These are phyloP conservation scores for Pseudogymnoascus sp. DNA, from an alignment of 2,329 filamentous ascomycete species.

Conservation along the genomic window DNA sequence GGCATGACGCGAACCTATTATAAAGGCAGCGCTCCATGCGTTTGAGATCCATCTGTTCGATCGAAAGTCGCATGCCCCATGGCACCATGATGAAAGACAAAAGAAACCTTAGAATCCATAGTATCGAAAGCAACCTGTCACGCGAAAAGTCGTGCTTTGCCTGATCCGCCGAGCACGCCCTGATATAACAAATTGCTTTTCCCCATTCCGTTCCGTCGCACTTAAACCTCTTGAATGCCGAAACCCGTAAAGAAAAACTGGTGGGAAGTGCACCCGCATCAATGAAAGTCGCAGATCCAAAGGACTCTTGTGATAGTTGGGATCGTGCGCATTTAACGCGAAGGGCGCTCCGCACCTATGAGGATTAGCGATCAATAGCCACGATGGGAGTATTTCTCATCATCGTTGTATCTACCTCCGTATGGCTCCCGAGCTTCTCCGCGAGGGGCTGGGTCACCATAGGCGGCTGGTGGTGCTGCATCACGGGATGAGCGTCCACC, in stretches of 20 bases:
- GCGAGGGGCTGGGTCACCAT: constrained; percentile 35
- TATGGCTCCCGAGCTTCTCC: constrained; percentile 36
- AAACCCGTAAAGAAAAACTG: constrained; percentile 23
- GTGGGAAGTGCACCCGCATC: constrained; percentile 28
- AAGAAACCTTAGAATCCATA: constrained; percentile 27
- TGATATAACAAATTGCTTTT: constrained; percentile 23
- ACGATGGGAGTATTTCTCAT: constrained; percentile 27
- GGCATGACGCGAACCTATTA: constrained; percentile 22
- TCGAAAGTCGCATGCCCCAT: constrained; percentile 23
- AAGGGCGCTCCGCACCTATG: constrained; percentile 30
- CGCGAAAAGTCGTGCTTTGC: constrained; percentile 15
- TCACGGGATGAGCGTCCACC: constrained; percentile 32
- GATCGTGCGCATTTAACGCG: constrained; percentile 30
- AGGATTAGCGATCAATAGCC: constrained; percentile 30
- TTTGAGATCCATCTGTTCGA: constrained; percentile 26
- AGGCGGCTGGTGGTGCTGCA: constrained; percentile 31
- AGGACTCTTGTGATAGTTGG: constrained; percentile 25
- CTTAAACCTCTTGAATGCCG: constrained; percentile 27
- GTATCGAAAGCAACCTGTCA: constrained; percentile 22
- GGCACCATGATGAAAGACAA: constrained; percentile 26
- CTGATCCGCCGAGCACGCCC: constrained; percentile 25
- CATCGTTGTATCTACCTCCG: constrained; percentile 32
- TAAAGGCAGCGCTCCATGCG: constrained; percentile 19
- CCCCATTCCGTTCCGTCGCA: constrained; percentile 28
- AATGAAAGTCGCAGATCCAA: constrained; percentile 30